Evolutionary conservation across 2,329 filamentous ascomycete species (phyloP).

Genomic region (Ophiostoma novo-ulmi): DNA sequence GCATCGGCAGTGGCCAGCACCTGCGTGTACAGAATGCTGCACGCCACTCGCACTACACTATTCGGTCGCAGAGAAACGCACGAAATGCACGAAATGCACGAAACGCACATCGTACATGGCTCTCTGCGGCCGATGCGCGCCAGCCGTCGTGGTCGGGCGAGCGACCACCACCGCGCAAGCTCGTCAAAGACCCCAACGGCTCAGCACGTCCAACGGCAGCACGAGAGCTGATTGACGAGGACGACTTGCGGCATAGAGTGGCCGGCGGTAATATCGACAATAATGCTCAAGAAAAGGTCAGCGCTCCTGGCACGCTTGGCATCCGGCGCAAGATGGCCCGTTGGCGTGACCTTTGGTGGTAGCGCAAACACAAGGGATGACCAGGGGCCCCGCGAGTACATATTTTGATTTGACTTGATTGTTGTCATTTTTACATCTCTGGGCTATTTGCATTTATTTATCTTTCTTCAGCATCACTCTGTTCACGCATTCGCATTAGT

Average conservation of each 20-base stretch:
- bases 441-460: background rate
- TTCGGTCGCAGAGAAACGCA: conserved; percentile 10
- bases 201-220: conserved; percentile 27
- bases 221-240: conserved; percentile 22
- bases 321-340: conserved; percentile 25
- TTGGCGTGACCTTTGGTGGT: conserved; percentile 22
- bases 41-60: background rate
- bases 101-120: conserved; percentile 22
- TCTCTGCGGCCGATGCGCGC: conserved; percentile 34
- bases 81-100: background rate
- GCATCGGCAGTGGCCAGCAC: conserved; percentile 7
- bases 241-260: conserved; percentile 5
- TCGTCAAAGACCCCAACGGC: conserved; percentile 29
- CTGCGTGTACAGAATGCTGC: background rate
- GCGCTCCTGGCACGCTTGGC: conserved; percentile 14
- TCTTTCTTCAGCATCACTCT: background rate
- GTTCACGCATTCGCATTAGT: background rate
- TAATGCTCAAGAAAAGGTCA: background rate
- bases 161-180: conserved; percentile 26
- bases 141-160: conserved; percentile 22
- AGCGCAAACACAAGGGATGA: background rate
- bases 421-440: background rate
- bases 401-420: background rate
- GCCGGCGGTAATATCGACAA: background rate
- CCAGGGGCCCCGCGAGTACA: background rate